These are phyloP conservation scores for Pontederia paniculata DNA, from an alignment of 176 grass and related monocot species.

Conservation along the genomic window DNA sequence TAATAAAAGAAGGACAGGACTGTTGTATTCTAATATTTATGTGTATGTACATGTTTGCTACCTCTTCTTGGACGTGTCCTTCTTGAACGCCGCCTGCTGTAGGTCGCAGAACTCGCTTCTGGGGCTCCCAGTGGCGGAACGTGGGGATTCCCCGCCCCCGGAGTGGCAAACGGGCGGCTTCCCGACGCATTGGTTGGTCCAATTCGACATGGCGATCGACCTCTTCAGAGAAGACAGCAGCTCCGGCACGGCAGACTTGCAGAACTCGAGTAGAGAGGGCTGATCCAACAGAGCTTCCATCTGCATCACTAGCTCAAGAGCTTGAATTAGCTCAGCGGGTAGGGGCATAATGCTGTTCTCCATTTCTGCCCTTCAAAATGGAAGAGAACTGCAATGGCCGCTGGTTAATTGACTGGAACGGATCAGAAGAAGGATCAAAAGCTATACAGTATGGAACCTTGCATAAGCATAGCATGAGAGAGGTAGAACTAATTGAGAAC, in stretches of 20 bases:
- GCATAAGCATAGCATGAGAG: too few relatives aligned
- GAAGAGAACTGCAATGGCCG: background rate
- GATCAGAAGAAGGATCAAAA: too few relatives aligned
- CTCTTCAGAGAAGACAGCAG: constrained; percentile 38
- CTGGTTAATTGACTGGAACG: too few relatives aligned
- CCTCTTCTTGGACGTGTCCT: constrained; percentile 23
- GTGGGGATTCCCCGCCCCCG: constrained; percentile 26
- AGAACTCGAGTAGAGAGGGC: constrained; percentile 17
- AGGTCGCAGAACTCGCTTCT: constrained; percentile 40
- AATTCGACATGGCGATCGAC: constrained; percentile 36
- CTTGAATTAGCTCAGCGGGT: constrained; percentile 39
- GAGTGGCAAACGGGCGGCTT: too few relatives aligned
- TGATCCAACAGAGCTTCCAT: constrained; percentile 36
- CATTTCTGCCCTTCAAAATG: constrained; percentile 10
- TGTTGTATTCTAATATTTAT: constrained; percentile 5
- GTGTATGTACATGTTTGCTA: constrained; percentile 45
- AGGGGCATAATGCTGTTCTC: constrained; percentile 14
- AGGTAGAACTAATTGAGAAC: too few relatives aligned
- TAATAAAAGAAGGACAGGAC: background rate
- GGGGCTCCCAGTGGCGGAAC: constrained; percentile 37
- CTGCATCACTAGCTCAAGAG: constrained; percentile 41
- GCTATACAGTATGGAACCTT: too few relatives aligned
- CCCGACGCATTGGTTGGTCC: constrained; percentile 1
- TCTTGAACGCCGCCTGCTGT: constrained; percentile 10
- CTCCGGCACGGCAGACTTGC: constrained; percentile 30